phyloP scores from a whole-genome alignment of 2,329 filamentous ascomycete species.

The Fonsecaea erecta region DNA sequence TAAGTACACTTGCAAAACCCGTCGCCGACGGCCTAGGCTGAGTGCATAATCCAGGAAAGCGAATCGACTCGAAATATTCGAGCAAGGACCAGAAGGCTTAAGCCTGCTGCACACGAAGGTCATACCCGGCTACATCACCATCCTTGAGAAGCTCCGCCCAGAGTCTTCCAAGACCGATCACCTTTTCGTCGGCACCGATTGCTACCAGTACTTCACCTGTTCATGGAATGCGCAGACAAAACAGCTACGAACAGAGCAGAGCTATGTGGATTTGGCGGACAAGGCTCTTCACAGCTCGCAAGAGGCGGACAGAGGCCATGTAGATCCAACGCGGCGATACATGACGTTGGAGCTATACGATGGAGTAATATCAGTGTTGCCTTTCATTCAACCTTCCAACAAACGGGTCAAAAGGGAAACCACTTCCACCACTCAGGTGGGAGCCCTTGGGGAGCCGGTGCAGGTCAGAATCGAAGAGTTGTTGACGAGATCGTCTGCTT shows the following conservation, averaged over 20 bases:
- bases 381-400: conserved; percentile 61
- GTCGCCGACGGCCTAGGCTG: conserved; percentile 25
- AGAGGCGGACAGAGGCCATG: conserved; percentile 78
- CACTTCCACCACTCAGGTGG: conserved; percentile 37
- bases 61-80: conserved; percentile 85
- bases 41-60: conserved; percentile 65
- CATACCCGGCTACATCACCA: conserved; percentile 83
- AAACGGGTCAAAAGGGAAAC: conserved; percentile 43
- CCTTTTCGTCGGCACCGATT: conserved; percentile 89
- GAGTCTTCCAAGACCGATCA: conserved; percentile 76
- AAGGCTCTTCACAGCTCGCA: conserved; percentile 72
- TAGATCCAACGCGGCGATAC: conserved; percentile 76
- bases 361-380: conserved; percentile 68
- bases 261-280: conserved; percentile 64
- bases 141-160: conserved; percentile 80
- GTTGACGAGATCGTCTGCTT: conserved; percentile 68
- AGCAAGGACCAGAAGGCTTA: conserved; percentile 67
- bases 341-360: conserved; percentile 72
- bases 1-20: conserved; percentile 56
- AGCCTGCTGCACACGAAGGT: conserved; percentile 69
- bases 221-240: conserved; percentile 71
- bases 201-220: conserved; percentile 87
- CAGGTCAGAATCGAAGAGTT: conserved; percentile 69
- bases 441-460: conserved; percentile 65
- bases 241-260: conserved; percentile 61